Conservation (phyloP, 768 basidiomycete species). For the Rhizopogon salebrosus region DNA sequence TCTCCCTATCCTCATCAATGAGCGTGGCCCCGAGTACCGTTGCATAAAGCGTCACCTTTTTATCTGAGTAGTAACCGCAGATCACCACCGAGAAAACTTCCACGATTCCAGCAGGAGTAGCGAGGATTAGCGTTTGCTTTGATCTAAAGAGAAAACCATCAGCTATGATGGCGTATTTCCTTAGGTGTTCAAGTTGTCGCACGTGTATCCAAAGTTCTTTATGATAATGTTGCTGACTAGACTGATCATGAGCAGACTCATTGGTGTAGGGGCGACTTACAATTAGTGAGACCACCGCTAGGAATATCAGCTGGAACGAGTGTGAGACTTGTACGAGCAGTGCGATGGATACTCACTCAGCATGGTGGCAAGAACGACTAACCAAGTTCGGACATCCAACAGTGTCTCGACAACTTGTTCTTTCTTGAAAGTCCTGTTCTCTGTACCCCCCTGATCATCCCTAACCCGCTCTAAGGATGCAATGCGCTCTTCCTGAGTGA, state of each 20-base stretch:
- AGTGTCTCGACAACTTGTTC: conserved; percentile 22
- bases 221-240: conserved; percentile 18
- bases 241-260: neutral
- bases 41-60: conserved; percentile 4
- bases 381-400: conserved; percentile 22
- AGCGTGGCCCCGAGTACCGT: neutral
- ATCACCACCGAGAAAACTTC: conserved; percentile 14
- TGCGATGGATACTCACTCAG: conserved; percentile 8
- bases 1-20: conserved; percentile 4
- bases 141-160: conserved; percentile 3
- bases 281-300: conserved; percentile 16
- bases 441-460: conserved; percentile 28
- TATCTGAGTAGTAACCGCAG: conserved; percentile 20
- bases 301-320: conserved; percentile 15
- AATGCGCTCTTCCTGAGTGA: conserved; percentile 33
- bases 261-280: conserved; percentile 4
- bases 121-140: conserved; percentile 18
- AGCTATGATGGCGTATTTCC: neutral
- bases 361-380: conserved; percentile 23
- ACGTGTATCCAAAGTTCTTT: conserved; percentile 18
- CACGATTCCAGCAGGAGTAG: conserved; percentile 18
- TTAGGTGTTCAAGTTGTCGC: neutral
- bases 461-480: conserved; percentile 36
- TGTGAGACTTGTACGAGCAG: neutral
- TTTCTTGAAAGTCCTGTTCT: conserved; percentile 21